Conservation (phyloP, 2,329 filamentous ascomycete genomes). For the Fusarium sacchari region DNA sequence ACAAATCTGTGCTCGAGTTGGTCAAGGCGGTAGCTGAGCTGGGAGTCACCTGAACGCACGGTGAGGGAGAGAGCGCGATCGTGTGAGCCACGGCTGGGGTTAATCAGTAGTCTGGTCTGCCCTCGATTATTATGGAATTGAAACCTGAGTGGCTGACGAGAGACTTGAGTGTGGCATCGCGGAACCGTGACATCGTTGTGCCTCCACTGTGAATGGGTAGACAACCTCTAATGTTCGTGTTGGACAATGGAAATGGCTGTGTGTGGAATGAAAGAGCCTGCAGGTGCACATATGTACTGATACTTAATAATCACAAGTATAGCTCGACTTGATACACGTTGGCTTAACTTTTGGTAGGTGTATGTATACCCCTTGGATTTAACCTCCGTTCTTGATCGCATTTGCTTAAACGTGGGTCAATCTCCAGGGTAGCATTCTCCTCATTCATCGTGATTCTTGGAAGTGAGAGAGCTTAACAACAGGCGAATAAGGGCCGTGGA, state of each 20-base stretch:
- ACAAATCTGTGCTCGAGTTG: slow-evolving; percentile 13
- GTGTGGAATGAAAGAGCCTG: neutral
- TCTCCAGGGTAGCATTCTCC: slow-evolving; percentile 13
- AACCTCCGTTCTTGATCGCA: neutral
- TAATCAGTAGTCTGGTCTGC: neutral
- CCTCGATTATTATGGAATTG: slow-evolving; percentile 4
- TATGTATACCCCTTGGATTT: neutral
- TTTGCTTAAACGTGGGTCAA: neutral
- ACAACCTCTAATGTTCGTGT: slow-evolving; percentile 3
- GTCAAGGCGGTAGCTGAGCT: slow-evolving; percentile 28
- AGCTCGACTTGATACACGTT: neutral
- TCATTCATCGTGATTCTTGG: slow-evolving; percentile 15
- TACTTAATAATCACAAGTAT: neutral
- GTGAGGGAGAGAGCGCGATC: slow-evolving; percentile 22
- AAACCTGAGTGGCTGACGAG: slow-evolving; percentile 20
- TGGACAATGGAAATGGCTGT: neutral
- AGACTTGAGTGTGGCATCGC: slow-evolving; percentile 12
- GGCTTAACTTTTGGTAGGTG: neutral
- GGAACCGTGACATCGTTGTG: slow-evolving; percentile 19
- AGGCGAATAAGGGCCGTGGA: slow-evolving; percentile 20
- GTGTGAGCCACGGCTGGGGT: slow-evolving; percentile 31
- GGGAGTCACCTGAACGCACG: slow-evolving; percentile 30
- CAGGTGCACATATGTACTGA: neutral
- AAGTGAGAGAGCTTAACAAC: slow-evolving; percentile 5
- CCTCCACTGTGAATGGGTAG: slow-evolving; percentile 11